These are phyloP conservation scores for Geum urbanum DNA, from an alignment of 306 rosid genomes.

Conservation along the genomic window DNA sequence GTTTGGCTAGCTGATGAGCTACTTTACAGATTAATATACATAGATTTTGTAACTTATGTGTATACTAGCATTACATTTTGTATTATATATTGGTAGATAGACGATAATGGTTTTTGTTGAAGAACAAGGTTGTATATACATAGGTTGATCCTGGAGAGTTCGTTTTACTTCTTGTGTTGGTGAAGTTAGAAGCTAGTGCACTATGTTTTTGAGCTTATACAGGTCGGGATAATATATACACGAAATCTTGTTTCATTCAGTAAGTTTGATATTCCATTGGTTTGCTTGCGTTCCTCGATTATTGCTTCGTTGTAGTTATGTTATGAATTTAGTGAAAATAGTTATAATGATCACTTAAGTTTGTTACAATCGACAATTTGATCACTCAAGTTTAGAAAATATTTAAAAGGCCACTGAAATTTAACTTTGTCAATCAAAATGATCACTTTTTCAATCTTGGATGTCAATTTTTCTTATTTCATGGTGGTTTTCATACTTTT, in stretches of 20 bases:
- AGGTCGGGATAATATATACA: conserved; percentile 35
- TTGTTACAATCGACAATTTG: too few relatives aligned
- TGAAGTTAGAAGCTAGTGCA: conserved; percentile 34
- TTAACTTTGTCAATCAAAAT: too few relatives aligned
- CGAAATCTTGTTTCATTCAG: conserved; percentile 26
- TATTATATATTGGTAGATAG: conserved; percentile 31
- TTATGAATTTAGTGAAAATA: too few relatives aligned
- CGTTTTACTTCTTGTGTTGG: conserved; percentile 36
- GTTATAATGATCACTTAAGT: too few relatives aligned
- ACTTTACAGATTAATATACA: conserved; percentile 37
- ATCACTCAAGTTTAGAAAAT: too few relatives aligned
- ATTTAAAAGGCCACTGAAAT: too few relatives aligned
- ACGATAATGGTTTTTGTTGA: conserved; percentile 36
- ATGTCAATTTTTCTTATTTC: too few relatives aligned
- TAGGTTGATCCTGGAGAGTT: conserved; percentile 40
- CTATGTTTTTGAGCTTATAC: conserved; percentile 40
- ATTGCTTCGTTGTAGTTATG: not conserved
- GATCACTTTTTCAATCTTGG: too few relatives aligned
- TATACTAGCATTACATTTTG: conserved; percentile 20
- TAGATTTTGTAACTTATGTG: conserved; percentile 20
- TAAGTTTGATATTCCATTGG: conserved; percentile 20
- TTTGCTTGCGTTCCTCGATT: conserved; percentile 6
- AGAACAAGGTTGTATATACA: conserved; percentile 44
- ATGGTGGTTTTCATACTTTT: too few relatives aligned
- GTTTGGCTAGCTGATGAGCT: conserved; percentile 46